A percentile compares a stretch with the other conserved stretches of the same genome.
Conservation (phyloP, 164 flowering plant species). For the Santalum album region DNA sequence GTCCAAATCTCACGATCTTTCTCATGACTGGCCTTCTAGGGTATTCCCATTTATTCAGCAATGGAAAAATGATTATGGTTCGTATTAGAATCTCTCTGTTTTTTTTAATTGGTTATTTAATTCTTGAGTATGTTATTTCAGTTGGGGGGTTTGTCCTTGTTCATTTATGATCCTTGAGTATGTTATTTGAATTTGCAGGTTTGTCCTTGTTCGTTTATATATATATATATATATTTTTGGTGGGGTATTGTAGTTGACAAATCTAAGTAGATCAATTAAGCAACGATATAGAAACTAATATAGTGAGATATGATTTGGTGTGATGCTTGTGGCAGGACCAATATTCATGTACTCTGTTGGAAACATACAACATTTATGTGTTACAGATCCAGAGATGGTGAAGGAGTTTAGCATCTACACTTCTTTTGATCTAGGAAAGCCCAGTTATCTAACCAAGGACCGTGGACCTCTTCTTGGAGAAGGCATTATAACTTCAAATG, state of each 20-base stretch:
- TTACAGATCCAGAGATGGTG: slow-evolving; percentile 28
- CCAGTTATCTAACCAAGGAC: slow-evolving; percentile 26
- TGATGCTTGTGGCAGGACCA: no score
- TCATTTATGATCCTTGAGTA: no score
- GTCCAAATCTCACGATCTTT: background rate
- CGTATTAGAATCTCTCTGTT: background rate
- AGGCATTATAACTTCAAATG: slow-evolving; percentile 45
- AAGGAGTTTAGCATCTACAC: slow-evolving; percentile 26
- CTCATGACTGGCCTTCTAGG: background rate
- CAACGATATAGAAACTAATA: no score
- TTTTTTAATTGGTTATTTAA: no score
- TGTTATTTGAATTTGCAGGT: no score
- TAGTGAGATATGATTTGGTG: background rate
- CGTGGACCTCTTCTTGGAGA: slow-evolving; percentile 33
- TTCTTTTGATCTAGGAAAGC: slow-evolving; percentile 39
- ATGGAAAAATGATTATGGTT: background rate
- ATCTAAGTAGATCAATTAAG: no score
- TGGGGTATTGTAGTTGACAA: no score
- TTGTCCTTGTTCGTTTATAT: no score
- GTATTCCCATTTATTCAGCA: background rate
- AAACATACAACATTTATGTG: slow-evolving; percentile 20
- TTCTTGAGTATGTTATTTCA: no score
- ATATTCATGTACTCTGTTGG: slow-evolving; percentile 28
- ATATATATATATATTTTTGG: no score
- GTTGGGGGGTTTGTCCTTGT: background rate